Evolutionary conservation across 352 stramenopile species (phyloP).

Genomic region (Phytophthora crassamura): DNA sequence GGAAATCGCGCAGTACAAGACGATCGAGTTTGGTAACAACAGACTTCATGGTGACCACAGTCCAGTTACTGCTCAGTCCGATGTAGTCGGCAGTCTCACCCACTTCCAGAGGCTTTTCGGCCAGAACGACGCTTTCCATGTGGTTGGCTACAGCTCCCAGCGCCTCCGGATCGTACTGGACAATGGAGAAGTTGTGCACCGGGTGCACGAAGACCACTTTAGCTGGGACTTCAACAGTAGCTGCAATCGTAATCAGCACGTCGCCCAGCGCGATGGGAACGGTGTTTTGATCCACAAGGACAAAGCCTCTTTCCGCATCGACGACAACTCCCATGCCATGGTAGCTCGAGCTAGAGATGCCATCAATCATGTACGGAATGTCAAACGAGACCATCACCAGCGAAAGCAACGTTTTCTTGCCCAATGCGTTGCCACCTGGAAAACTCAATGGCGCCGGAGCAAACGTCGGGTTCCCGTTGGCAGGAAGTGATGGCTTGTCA

Average conservation of each 20-base stretch:
- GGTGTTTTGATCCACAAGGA: conserved; percentile 94
- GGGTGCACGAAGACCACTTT: conserved; percentile 93
- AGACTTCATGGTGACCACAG: conserved; percentile 87
- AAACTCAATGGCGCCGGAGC: conserved; percentile 71
- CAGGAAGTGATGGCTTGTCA: conserved; percentile 28
- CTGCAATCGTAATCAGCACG: conserved; percentile 89
- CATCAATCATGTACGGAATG: conserved; percentile 93
- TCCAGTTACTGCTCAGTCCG: conserved; percentile 87
- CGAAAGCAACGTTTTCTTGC: conserved; percentile 78
- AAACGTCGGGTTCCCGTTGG: conserved; percentile 60
- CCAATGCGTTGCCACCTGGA: conserved; percentile 63
- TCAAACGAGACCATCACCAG: conserved; percentile 94
- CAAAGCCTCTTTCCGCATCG: conserved; percentile 80
- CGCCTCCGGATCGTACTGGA: conserved; percentile 88
- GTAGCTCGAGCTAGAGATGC: conserved; percentile 90
- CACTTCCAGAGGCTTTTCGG: conserved; percentile 72
- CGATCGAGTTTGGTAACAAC: conserved; percentile 88
- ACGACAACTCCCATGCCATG: conserved; percentile 91
- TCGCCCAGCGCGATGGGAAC: conserved; percentile 89
- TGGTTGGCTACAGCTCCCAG: conserved; percentile 70
- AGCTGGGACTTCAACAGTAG: conserved; percentile 86
- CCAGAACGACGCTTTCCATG: conserved; percentile 64
- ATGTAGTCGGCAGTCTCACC: conserved; percentile 85
- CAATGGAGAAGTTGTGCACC: conserved; percentile 92
- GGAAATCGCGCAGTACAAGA: conserved; percentile 83